A percentile compares a stretch with the other conserved stretches of the same genome.
Evolutionary conservation across 345 rosid species (phyloP).

Genomic region (Triadica sebifera): DNA sequence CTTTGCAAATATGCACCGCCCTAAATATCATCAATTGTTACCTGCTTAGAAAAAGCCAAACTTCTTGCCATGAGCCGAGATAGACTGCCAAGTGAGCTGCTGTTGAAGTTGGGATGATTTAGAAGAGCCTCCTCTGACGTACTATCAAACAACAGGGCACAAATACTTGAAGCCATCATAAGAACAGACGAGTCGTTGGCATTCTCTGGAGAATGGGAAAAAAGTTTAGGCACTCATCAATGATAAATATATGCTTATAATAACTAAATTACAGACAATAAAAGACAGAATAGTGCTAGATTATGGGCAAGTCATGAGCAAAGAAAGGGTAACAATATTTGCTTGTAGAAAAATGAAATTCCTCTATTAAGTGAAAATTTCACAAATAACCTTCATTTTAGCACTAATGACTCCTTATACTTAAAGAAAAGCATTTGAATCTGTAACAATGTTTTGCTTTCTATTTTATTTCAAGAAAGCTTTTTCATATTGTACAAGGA

Average conservation of each 20-base stretch:
- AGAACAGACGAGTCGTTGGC: constrained; percentile 41
- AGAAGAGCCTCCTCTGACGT: constrained; percentile 73
- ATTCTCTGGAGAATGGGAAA: constrained; percentile 38
- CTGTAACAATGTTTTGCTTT: too few relatives aligned
- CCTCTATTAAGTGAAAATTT: too few relatives aligned
- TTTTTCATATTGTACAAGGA: too few relatives aligned
- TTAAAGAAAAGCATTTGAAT: too few relatives aligned
- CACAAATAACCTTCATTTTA: too few relatives aligned
- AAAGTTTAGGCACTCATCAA: constrained; percentile 6
- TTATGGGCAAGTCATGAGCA: not conserved
- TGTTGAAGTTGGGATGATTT: constrained; percentile 43
- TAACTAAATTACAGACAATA: not conserved
- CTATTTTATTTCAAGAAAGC: too few relatives aligned
- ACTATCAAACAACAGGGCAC: constrained; percentile 59
- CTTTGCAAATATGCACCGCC: too few relatives aligned
- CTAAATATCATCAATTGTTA: constrained; percentile 20
- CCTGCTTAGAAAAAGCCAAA: constrained; percentile 50
- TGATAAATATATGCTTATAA: not conserved
- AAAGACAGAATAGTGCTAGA: not conserved
- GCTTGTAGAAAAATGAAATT: not conserved
- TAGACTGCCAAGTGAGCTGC: constrained; percentile 38
- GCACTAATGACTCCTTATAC: too few relatives aligned
- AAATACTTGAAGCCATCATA: constrained; percentile 82
- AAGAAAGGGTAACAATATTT: not conserved
- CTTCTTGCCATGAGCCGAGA: constrained; percentile 55